Percentiles rank a stretch among this genome's conserved stretches.
These are phyloP conservation scores for Cystoisospora suis DNA, from an alignment of 169 alveolate genomes.

Conservation along the genomic window DNA sequence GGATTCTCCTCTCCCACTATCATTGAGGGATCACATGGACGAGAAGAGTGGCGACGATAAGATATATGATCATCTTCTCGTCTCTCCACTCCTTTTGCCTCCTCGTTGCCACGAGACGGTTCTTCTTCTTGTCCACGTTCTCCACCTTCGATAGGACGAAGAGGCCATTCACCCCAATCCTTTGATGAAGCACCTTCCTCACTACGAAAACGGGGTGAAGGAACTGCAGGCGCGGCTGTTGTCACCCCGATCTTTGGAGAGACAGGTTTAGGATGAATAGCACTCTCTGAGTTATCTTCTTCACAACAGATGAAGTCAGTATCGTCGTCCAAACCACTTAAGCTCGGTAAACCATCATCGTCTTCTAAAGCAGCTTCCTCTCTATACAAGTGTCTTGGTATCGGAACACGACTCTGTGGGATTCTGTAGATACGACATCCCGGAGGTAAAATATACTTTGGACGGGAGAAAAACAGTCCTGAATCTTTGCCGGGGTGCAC, in stretches of 20 bases:
- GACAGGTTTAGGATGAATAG: too few species aligned
- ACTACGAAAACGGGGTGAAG: not conserved
- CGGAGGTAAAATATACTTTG: not conserved
- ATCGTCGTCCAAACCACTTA: not conserved
- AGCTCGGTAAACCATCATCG: not conserved
- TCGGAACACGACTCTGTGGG: not conserved
- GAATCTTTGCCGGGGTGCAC: not conserved
- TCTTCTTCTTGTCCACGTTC: too few species aligned
- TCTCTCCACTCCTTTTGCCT: too few species aligned
- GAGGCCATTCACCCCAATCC: slow-evolving; percentile 32
- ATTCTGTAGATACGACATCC: not conserved
- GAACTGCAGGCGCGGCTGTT: not conserved
- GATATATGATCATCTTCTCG: too few species aligned
- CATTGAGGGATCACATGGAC: too few species aligned
- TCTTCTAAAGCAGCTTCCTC: slow-evolving; percentile 25
- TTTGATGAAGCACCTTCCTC: not conserved
- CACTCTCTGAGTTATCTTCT: too few species aligned
- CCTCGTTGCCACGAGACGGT: too few species aligned
- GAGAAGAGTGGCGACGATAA: too few species aligned
- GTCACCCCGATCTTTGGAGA: not conserved
- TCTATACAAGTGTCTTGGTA: slow-evolving; percentile 16
- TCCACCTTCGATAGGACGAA: too few species aligned
- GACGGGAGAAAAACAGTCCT: not conserved
- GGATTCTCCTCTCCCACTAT: too few species aligned
- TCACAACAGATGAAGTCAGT: not conserved